A percentile compares a stretch with the other conserved stretches of the same genome.
Evolutionary conservation across 2,329 filamentous ascomycete genomes (phyloP).

Genomic region (Teratosphaeria nubilosa): DNA sequence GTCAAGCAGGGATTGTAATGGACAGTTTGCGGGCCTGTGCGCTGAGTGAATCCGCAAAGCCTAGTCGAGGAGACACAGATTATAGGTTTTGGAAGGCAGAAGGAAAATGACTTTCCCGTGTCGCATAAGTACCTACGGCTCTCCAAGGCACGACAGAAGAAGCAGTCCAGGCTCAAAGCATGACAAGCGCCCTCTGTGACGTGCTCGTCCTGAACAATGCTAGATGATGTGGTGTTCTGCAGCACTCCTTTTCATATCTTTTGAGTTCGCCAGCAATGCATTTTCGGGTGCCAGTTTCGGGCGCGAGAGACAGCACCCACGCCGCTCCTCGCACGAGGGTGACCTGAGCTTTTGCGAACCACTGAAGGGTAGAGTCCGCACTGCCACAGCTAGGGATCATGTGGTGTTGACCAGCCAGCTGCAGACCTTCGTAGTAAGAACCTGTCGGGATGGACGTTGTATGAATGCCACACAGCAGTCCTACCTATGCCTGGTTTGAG

Average conservation of each 20-base stretch:
- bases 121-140: neutral
- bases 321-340: neutral
- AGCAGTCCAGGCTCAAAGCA: neutral
- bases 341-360: neutral
- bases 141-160: neutral
- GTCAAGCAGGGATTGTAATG: neutral
- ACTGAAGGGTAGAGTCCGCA: neutral
- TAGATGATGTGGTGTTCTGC: too few species aligned
- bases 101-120: neutral
- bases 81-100: neutral
- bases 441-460: too few species aligned
- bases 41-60: neutral
- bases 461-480: too few species aligned
- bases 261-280: too few species aligned
- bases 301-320: neutral
- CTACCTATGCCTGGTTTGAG: too few species aligned
- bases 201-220: neutral
- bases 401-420: too few species aligned
- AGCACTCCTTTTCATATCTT: too few species aligned
- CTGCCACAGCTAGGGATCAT: too few species aligned
- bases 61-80: neutral
- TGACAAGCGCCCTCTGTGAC: neutral
- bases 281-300: too few species aligned
- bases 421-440: too few species aligned
- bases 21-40: neutral